Percentiles rank a stretch among this genome's conserved stretches.
Evolutionary conservation across 208 protist species (phyloP).

Genomic region (Wallacemonas collosoma): DNA sequence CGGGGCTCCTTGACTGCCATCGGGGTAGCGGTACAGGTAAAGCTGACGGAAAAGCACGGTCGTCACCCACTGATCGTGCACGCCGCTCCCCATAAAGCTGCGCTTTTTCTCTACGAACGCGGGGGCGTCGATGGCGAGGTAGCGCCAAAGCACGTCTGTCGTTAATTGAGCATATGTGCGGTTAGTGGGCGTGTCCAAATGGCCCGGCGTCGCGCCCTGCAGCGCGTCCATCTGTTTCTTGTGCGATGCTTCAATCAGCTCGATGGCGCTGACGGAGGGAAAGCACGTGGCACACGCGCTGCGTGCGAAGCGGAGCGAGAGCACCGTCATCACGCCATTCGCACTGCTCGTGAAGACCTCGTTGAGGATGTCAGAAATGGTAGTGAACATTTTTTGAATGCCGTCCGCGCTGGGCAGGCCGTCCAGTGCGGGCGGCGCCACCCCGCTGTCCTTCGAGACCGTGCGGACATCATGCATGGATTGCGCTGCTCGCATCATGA

Average conservation of each 20-base stretch:
- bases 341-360: not conserved
- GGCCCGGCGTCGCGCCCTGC: not conserved
- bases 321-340: not conserved
- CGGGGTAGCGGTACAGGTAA: conserved; percentile 6
- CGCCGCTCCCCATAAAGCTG: conserved; percentile 2
- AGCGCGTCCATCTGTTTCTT: not conserved
- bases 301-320: not conserved
- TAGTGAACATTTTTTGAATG: not conserved
- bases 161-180: not conserved
- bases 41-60: conserved; percentile 6
- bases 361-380: not conserved
- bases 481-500: conserved; percentile 1
- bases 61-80: not conserved
- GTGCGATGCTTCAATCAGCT: not conserved
- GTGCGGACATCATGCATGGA: conserved; percentile 1
- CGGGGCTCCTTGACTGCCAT: conserved; percentile 3
- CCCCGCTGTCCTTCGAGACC: not conserved
- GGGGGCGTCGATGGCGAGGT: conserved; percentile 2
- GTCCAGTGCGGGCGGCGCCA: not conserved
- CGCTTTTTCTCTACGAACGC: not conserved
- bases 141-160: conserved; percentile 1
- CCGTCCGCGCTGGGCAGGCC: not conserved
- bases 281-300: not conserved
- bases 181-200: not conserved
- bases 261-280: not conserved